These are phyloP conservation scores for Rhizopus stolonifer DNA, from an alignment of 371 early-diverging fungal genomes.

Conservation along the genomic window DNA sequence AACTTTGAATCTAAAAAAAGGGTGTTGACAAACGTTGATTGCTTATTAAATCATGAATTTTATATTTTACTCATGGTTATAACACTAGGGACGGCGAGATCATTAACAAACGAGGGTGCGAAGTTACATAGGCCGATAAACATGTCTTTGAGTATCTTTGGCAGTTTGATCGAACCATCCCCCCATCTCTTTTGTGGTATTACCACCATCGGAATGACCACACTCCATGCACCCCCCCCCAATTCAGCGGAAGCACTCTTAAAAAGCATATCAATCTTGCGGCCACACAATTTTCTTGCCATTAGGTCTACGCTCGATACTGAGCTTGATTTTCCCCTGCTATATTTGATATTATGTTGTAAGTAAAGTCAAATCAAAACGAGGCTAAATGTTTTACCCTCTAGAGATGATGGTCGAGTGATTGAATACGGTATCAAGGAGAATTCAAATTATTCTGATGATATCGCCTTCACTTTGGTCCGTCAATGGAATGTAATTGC, in stretches of 20 bases:
- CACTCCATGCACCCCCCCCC: no score
- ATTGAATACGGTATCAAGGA: background rate
- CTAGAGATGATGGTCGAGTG: constrained; percentile 4
- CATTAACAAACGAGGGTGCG: no score
- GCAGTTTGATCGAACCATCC: constrained; percentile 2
- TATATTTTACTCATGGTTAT: no score
- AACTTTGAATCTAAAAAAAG: no score
- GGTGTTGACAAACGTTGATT: no score
- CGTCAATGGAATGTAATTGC: background rate
- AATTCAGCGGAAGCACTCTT: constrained; percentile 1
- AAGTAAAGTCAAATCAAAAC: constrained; percentile 2
- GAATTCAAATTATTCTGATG: constrained; percentile 8
- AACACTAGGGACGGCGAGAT: no score
- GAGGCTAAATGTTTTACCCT: constrained; percentile 4
- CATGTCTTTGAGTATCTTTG: constrained; percentile 5
- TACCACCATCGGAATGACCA: no score
- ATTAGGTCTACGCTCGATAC: constrained; percentile 3
- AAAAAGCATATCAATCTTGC: constrained; percentile 12
- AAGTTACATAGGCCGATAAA: no score
- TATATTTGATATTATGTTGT: constrained; percentile 3
- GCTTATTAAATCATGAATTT: no score
- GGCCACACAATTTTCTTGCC: constrained; percentile 1
- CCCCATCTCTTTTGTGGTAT: background rate
- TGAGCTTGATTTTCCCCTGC: constrained; percentile 1
- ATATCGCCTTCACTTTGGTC: constrained; percentile 7